Base-by-base conservation (phyloP, 768 basidiomycete genomes). In the Lyophyllum decastes region DNA sequence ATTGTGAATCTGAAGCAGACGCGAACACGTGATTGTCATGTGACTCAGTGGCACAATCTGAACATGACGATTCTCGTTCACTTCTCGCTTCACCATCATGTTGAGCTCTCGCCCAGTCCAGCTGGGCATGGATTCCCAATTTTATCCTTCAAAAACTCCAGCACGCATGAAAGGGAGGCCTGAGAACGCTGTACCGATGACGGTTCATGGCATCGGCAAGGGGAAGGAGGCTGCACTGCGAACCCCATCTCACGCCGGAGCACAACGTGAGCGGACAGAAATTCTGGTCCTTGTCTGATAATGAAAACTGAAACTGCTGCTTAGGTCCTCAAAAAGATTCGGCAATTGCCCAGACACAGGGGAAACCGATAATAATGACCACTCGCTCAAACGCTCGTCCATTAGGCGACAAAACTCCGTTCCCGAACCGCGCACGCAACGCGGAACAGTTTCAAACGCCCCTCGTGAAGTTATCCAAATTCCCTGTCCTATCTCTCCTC, bases 361-460 rank as follows among this genome's bases (percentile, higher is more conserved):
- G 55, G 58, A 69, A 66, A 19, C 55, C 61, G 60, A 66, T 38
- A 63, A 66, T 48, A 54, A 44, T 35, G 49, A 62, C 40, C 49
- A 69, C 49, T 58, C 65, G 59, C 33, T 66, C 70, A 14, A 64
- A 54, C 33, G 64, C 70, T 6, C 81, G 84, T 12, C 86, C 88
- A 1, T 75, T 92, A 8, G 78, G 78, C 24, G 90, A 92, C 73
- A 91, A 89, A 71, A 92, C 90, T 0, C 90, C 90, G 1, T 86
- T 87, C 62, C 83, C 85, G 2, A 92, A 91, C 67, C 85, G 88
- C 35, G 72, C 72, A 30, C 69, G 61, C 16, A 58, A 30, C 30
- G 30, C 62, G 8, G 57, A 66, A 26, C 64, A 68, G 16, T 73
- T 67, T 59, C 73, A 75, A 52, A 77, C 72, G 22, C 76, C 73